Evolutionary conservation across 345 rosid species (phyloP), one percentile per base, ranked within the genome.

Genomic region (Boechera retrofracta): DNA sequence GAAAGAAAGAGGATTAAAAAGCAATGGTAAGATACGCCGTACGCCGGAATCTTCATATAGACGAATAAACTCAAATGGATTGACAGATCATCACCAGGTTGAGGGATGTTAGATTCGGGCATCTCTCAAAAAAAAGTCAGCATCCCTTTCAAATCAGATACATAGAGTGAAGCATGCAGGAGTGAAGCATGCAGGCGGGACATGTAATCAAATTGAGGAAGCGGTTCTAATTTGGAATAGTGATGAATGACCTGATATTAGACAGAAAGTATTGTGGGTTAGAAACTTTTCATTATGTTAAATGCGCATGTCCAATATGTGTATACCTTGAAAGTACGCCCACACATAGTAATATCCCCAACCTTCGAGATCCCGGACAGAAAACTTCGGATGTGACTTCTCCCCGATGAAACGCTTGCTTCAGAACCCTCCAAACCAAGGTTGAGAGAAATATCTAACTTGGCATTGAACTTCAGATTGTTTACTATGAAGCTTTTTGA

Each of bases 31-130:
- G 26, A 58, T 9, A 58, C 6, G 11, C 3, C 0, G 11, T 9
- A 58, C 6, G 11, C 3, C 0, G 11, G 42, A 58, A 57, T 33
- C 24, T 15, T 57, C 2, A 13, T 10, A 56, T 10, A 57, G 15
- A 28, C 6, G 16, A n/a, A 15, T 10, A 10, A 51, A 10, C 29
- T 36, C 24, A 18, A 24, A 21, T 41, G n/a, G 18, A 10, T 6
- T 62, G 15, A 7, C 3, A 58, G 26, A 58, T 53, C 58, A 26
- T 53, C 13, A 53, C 63, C 63, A 58, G 33, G 28, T n/a, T 58
- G 42, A 58, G 63, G 10, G 63, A 58, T 16, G 33, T 35, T 24
- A 58, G 18, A 6, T 58, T 33, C 4, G 63, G 42, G 28, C 9
- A 53, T 33, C 33, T 26, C 13, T 11, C 58, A 26, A 53, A 33